Conservation (phyloP, 495 filamentous ascomycete genomes). For the Aspergillus affinis region DNA sequence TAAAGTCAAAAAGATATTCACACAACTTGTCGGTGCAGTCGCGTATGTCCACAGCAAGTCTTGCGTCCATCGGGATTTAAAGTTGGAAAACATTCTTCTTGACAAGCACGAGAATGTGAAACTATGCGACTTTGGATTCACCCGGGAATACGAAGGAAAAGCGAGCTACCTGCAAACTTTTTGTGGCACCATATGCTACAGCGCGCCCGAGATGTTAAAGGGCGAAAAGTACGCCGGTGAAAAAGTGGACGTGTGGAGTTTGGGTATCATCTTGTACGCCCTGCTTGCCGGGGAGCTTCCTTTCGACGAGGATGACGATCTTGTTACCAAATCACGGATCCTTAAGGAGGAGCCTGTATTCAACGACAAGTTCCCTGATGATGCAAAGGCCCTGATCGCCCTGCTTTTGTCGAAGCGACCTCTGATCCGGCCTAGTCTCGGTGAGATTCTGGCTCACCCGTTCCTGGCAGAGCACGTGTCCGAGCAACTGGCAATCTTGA, state of each 20-base stretch:
- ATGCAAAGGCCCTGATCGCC: conserved; percentile 73
- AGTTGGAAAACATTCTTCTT: conserved; percentile 94
- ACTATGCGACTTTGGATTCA: conserved; percentile 98
- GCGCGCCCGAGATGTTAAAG: conserved; percentile 96
- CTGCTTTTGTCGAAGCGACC: conserved; percentile 84
- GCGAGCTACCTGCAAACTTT: conserved; percentile 95
- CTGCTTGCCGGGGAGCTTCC: conserved; percentile 89
- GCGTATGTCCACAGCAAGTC: conserved; percentile 93
- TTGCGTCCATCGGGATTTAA: conserved; percentile 95
- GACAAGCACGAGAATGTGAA: conserved; percentile 98
- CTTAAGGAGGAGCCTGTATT: conserved; percentile 80
- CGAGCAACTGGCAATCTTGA: conserved; percentile 87
- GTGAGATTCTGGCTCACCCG: conserved; percentile 85
- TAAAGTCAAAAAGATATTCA: conserved; percentile 93
- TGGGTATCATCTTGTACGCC: conserved; percentile 95
- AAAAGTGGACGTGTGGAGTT: conserved; percentile 97
- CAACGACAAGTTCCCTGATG: conserved; percentile 73
- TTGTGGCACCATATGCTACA: conserved; percentile 97
- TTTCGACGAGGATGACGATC: conserved; percentile 93
- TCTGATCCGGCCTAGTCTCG: conserved; percentile 74
- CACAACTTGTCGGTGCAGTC: conserved; percentile 93
- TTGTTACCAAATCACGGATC: conserved; percentile 80
- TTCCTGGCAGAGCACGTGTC: conserved; percentile 88
- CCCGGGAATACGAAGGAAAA: conserved; percentile 93
- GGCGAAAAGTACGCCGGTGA: conserved; percentile 97